Evolutionary conservation across 805 yeast genomes (phyloP).

Genomic region (Yarrowia phangngaensis): DNA sequence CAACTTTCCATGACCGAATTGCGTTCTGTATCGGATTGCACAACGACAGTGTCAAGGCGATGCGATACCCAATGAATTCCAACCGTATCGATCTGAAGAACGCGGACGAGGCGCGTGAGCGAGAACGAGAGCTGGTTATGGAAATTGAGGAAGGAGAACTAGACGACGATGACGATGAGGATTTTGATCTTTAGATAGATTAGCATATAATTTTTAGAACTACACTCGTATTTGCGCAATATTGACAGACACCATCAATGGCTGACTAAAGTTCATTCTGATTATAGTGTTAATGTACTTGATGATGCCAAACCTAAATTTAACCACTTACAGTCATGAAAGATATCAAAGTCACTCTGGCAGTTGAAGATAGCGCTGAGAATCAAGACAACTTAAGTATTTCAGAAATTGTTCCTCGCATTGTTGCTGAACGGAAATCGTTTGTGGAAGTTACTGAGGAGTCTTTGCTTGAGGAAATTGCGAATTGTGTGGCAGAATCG

Average conservation of each 20-base stretch:
- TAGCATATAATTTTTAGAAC: slow-evolving; percentile 6
- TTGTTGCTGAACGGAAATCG: slow-evolving; percentile 56
- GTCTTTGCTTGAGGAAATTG: slow-evolving; percentile 47
- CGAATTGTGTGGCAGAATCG: slow-evolving; percentile 29
- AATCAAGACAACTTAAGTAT: slow-evolving; percentile 30
- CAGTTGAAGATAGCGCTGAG: slow-evolving; percentile 18
- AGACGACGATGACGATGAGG: slow-evolving; percentile 41
- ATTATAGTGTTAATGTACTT: background rate
- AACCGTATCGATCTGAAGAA: slow-evolving; percentile 49
- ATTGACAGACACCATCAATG: too few relatives aligned
- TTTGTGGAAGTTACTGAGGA: slow-evolving; percentile 59
- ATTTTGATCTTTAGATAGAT: slow-evolving; percentile 27
- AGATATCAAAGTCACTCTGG: slow-evolving; percentile 23
- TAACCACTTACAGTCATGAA: slow-evolving; percentile 1
- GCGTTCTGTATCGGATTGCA: slow-evolving; percentile 82
- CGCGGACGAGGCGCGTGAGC: slow-evolving; percentile 54
- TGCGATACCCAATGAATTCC: slow-evolving; percentile 76
- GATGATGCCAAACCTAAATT: background rate
- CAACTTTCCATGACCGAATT: slow-evolving; percentile 87
- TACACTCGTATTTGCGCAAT: too few relatives aligned
- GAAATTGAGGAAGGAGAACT: slow-evolving; percentile 46
- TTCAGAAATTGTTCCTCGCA: slow-evolving; percentile 51
- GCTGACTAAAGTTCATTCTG: background rate
- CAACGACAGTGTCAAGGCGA: slow-evolving; percentile 87
- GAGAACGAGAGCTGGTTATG: slow-evolving; percentile 49